Percentiles rank a stretch among this genome's conserved stretches.
Evolutionary conservation across 192 early-diverging fungal genomes (phyloP).

Genomic region (Backusella mclennaniae): DNA sequence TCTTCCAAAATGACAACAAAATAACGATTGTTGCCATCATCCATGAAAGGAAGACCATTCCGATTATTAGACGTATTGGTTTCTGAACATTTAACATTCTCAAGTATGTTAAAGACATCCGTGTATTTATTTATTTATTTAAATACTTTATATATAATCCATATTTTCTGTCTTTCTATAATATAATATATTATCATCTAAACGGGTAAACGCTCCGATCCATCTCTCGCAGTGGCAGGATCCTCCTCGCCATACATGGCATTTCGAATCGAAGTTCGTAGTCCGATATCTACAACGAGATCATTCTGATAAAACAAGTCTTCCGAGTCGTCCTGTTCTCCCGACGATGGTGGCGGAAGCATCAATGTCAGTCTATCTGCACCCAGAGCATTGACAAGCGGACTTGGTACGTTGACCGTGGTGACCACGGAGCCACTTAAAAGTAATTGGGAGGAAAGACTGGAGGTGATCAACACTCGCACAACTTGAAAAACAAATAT

Average conservation of each 20-base stretch:
- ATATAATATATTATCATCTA: too few species aligned
- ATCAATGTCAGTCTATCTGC: constrained; percentile 19
- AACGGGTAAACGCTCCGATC: constrained; percentile 17
- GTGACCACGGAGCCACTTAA: neutral
- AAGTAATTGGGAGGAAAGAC: constrained; percentile 20
- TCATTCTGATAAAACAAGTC: constrained; percentile 25
- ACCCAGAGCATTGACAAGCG: constrained; percentile 12
- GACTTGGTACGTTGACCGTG: constrained; percentile 5
- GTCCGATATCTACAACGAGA: constrained; percentile 27
- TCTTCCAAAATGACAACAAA: too few species aligned
- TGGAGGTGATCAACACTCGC: constrained; percentile 30
- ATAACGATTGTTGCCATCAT: too few species aligned
- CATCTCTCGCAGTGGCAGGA: constrained; percentile 18
- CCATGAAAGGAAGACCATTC: too few species aligned
- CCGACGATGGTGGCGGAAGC: neutral
- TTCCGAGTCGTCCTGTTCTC: constrained; percentile 5
- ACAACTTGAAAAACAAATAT: constrained; percentile 29
- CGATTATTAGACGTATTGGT: too few species aligned
- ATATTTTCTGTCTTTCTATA: too few species aligned
- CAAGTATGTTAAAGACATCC: too few species aligned
- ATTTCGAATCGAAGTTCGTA: constrained; percentile 29
- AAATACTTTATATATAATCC: too few species aligned
- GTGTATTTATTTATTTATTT: too few species aligned
- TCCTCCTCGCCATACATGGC: constrained; percentile 32
- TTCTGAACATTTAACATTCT: too few species aligned